Conservation (phyloP, 495 filamentous ascomycete genomes). For the Aspergillus baeticus region DNA sequence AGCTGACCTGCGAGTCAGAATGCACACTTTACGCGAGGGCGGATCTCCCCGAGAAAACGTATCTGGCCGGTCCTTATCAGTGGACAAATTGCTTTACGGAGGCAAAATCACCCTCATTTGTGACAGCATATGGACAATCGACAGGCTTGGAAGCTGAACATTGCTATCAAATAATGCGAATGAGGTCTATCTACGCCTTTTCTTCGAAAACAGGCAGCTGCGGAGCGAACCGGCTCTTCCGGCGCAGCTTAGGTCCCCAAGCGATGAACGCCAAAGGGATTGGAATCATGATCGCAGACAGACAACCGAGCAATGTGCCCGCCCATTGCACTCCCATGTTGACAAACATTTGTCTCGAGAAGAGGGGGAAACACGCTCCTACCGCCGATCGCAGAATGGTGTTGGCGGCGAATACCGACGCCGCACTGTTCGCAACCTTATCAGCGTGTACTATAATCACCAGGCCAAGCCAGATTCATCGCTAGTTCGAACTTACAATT, state of each 20-base stretch:
- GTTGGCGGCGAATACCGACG: conserved; percentile 88
- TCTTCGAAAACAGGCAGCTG: conserved; percentile 16
- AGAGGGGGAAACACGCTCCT: conserved; percentile 80
- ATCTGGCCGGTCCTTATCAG: conserved; percentile 10
- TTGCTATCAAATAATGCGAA: no score
- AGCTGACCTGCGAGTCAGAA: conserved; percentile 1
- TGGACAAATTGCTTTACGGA: conserved; percentile 1
- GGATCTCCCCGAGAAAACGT: conserved; percentile 13
- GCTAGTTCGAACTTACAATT: conserved; percentile 62
- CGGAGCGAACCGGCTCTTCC: conserved; percentile 38
- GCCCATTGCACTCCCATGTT: conserved; percentile 79
- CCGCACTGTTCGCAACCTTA: conserved; percentile 51
- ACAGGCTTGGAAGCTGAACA: background rate
- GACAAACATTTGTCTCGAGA: conserved; percentile 76
- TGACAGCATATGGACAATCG: background rate
- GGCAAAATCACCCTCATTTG: background rate
- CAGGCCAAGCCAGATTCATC: background rate
- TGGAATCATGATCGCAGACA: conserved; percentile 68
- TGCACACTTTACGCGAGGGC: background rate
- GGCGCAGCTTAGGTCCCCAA: conserved; percentile 31
- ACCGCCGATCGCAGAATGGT: conserved; percentile 79
- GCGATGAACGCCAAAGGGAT: conserved; percentile 57
- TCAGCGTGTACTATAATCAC: conserved; percentile 6
- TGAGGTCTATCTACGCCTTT: background rate
- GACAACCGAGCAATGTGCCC: conserved; percentile 70